These are phyloP conservation scores for Fusarium paranaense DNA, from an alignment of 2,329 filamentous ascomycete species.

Conservation along the genomic window DNA sequence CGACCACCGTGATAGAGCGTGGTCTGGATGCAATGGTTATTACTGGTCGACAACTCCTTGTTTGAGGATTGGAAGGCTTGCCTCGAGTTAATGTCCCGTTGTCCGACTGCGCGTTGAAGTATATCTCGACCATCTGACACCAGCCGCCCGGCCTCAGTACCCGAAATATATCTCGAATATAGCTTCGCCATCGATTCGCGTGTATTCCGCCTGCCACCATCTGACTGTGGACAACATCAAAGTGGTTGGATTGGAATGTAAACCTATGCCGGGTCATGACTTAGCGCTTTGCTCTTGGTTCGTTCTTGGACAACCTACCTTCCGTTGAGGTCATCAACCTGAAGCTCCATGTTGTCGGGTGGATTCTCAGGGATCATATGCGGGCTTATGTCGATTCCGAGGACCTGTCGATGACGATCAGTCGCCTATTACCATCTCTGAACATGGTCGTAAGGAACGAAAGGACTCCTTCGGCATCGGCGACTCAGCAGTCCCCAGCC, in stretches of 20 bases:
- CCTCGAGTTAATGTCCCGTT: conserved; percentile 80
- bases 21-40: conserved; percentile 55
- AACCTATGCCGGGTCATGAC: conserved; percentile 57
- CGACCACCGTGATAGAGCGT: conserved; percentile 77
- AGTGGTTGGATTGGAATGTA: conserved; percentile 76
- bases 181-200: conserved; percentile 76
- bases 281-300: conserved; percentile 9
- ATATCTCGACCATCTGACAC: conserved; percentile 90
- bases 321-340: conserved; percentile 79
- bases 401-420: conserved; percentile 61
- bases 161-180: conserved; percentile 79
- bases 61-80: conserved; percentile 44
- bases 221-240: conserved; percentile 86
- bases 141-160: conserved; percentile 82
- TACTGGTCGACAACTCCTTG: conserved; percentile 6
- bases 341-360: conserved; percentile 75
- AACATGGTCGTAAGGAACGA: background rate
- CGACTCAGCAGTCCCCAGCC: background rate
- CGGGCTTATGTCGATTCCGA: conserved; percentile 78
- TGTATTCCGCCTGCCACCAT: conserved; percentile 79
- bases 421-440: background rate
- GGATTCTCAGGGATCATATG: conserved; percentile 74
- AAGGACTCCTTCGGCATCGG: background rate
- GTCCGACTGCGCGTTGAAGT: conserved; percentile 86
- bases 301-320: conserved; percentile 53